Evolutionary conservation across 352 stramenopile genomes (phyloP).

Genomic region (Globisporangium solare): DNA sequence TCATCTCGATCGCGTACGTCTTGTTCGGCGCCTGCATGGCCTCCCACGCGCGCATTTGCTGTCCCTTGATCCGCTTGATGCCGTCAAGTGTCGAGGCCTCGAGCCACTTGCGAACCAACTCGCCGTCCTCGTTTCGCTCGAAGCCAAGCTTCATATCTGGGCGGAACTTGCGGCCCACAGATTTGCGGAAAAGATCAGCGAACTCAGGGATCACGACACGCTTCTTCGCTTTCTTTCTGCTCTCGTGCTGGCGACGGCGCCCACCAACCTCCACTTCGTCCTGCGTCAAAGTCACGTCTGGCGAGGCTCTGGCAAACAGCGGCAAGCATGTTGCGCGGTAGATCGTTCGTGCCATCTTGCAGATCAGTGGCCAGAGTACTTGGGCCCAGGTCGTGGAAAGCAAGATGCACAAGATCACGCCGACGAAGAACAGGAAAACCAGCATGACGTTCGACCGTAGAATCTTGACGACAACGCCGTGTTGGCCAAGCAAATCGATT

Average conservation of each 20-base stretch:
- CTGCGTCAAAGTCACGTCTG: background rate
- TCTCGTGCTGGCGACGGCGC: too few relatives aligned
- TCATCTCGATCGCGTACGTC: slow-evolving; percentile 57
- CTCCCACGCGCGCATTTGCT: slow-evolving; percentile 3
- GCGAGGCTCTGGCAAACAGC: slow-evolving; percentile 7
- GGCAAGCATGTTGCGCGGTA: slow-evolving; percentile 1
- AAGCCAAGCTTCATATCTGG: slow-evolving; percentile 61
- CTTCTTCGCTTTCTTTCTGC: background rate
- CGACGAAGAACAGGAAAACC: slow-evolving; percentile 55
- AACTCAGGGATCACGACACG: slow-evolving; percentile 48
- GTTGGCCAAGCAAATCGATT: slow-evolving; percentile 45
- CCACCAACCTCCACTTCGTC: too few relatives aligned
- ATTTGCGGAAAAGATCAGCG: slow-evolving; percentile 66
- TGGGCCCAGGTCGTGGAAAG: slow-evolving; percentile 48
- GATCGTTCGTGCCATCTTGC: background rate
- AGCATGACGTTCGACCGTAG: slow-evolving; percentile 74
- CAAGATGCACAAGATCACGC: slow-evolving; percentile 42
- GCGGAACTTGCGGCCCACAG: slow-evolving; percentile 26
- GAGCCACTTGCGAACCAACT: slow-evolving; percentile 62
- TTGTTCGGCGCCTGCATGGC: slow-evolving; percentile 53
- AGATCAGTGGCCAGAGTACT: slow-evolving; percentile 14
- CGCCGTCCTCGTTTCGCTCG: slow-evolving; percentile 32
- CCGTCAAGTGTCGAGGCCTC: slow-evolving; percentile 26
- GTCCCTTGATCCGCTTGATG: background rate
- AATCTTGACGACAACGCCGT: slow-evolving; percentile 25